Conservation (phyloP, 2,329 filamentous ascomycete species). For the Scytalidium sp. region DNA sequence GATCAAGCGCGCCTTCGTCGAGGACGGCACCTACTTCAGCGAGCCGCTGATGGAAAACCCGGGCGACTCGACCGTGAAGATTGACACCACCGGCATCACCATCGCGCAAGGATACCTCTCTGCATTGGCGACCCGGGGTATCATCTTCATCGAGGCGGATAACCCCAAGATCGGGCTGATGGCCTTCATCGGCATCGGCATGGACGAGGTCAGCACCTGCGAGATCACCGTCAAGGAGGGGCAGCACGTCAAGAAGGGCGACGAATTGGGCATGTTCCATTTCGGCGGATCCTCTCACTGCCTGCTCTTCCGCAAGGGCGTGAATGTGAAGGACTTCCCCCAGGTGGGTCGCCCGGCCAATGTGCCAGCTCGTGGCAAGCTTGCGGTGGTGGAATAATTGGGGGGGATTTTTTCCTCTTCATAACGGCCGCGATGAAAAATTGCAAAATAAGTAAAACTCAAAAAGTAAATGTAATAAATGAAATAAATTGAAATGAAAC, state of each 20-base stretch:
- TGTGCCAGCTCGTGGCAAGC: neutral
- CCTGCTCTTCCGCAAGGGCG: conserved; percentile 59
- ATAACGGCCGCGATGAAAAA: no score
- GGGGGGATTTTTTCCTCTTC: no score
- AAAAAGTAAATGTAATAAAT: no score
- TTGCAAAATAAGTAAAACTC: no score
- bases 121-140: conserved; percentile 62
- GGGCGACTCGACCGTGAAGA: conserved; percentile 23
- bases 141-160: conserved; percentile 70
- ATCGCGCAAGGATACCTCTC: conserved; percentile 65
- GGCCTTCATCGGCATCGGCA: conserved; percentile 69
- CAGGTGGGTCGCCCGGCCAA: neutral
- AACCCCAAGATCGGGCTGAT: conserved; percentile 65
- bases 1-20: conserved; percentile 53
- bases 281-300: conserved; percentile 73
- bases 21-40: conserved; percentile 66
- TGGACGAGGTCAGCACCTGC: conserved; percentile 74
- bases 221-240: conserved; percentile 68
- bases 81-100: conserved; percentile 38
- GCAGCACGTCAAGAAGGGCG: conserved; percentile 64
- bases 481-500: no score
- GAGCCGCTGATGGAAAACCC: conserved; percentile 44
- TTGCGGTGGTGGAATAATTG: neutral
- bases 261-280: conserved; percentile 75
- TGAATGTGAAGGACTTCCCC: neutral